Evolutionary conservation across 208 protist species (phyloP), one percentile per base, ranked within the genome.

Genomic region (Angomonas deanei): DNA sequence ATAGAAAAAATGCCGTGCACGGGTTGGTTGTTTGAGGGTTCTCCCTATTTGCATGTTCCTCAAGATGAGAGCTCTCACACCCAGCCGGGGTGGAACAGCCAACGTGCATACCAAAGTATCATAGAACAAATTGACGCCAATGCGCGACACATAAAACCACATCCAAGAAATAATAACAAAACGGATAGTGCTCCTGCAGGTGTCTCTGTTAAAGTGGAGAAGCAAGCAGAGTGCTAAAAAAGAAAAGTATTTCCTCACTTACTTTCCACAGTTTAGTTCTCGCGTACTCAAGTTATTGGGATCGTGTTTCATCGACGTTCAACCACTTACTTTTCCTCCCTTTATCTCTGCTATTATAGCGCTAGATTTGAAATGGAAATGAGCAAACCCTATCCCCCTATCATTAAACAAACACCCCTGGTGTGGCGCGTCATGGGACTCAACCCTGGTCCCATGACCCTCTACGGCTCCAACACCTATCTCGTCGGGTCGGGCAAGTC

Each of bases 21-120:
- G 26, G 86, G 86, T 15, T 96, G 86, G 84, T 72, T 93, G 0
- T 94, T 92, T 64, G 83, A 94, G 64, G 79, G 88, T 46, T 80
- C 78, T 21, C 76, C 81, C 11, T 59, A 90, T 31, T 68, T 96
- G 28, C 68, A 89, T 26, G 86, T 93, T 11, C 63, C 84, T 23
- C 74, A 85, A 56, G 86, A 96, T 62, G 76, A 86, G 46, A 91
- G 78, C 62, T 84, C 85, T 36, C 72, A 73, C 56, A 71, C 74
- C 6, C 71, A 85, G 42, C 74, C 82, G 11, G 82, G 82, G 2
- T 68, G 76, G 21, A 80, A 93, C 72, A 72, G 72, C 49, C 84
- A 93, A 61, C 76, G 80, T 8, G 75, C 79, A 2, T 93, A 86
- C 52, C 78, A 73, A 47, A 72, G 64, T 21, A 69, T 89, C 23